Evolutionary conservation across 2,329 filamentous ascomycete species (phyloP).

Genomic region (Botrytis tulipae): DNA sequence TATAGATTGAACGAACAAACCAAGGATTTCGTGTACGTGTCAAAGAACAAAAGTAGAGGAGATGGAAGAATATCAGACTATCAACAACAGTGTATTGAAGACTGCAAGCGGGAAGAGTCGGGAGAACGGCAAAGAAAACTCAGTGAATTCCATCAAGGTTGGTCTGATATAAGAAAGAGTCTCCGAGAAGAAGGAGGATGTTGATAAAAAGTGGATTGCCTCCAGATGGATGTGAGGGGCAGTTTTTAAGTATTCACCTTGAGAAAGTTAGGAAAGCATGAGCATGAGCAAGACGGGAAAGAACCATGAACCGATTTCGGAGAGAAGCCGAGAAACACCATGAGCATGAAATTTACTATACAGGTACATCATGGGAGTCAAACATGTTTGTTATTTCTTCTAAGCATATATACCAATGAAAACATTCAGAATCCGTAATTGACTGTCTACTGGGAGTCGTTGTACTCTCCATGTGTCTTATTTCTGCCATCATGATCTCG

Average conservation of each 20-base stretch:
- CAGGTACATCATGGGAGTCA: not conserved
- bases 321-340: not conserved
- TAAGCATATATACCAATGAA: not conserved
- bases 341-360: not conserved
- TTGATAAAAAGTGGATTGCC: not conserved
- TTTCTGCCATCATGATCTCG: not conserved
- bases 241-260: not conserved
- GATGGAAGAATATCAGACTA: not conserved
- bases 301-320: not conserved
- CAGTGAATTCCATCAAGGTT: constrained; percentile 2
- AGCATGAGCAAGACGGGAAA: constrained; percentile 1
- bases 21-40: constrained; percentile 4
- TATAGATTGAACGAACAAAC: not conserved
- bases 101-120: not conserved
- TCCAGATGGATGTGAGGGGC: not conserved
- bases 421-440: not conserved
- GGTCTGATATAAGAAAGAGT: not conserved
- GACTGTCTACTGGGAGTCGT: not conserved
- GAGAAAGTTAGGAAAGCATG: not conserved
- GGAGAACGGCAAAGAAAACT: not conserved
- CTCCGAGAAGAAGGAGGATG: constrained; percentile 6
- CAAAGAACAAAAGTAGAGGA: not conserved
- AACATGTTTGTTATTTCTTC: not conserved
- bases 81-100: not conserved
- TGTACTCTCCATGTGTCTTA: too few relatives aligned